Conservation (phyloP, 768 basidiomycete genomes). For the Fomitopsis pulvina region DNA sequence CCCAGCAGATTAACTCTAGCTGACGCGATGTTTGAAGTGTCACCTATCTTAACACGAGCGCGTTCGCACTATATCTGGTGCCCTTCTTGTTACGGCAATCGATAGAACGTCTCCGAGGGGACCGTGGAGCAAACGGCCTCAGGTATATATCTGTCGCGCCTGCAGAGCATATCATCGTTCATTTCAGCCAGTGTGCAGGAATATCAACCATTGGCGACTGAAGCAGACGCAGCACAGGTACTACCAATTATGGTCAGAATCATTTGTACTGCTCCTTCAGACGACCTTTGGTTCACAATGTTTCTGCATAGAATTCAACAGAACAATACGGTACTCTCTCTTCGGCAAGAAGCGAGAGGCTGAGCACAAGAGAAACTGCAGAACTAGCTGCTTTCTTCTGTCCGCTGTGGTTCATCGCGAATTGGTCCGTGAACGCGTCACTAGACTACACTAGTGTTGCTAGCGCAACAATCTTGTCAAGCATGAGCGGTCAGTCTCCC, state of each 20-base stretch:
- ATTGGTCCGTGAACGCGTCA: constrained; percentile 84
- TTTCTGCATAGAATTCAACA: no score
- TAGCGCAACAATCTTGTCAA: constrained; percentile 83
- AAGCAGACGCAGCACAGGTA: constrained; percentile 13
- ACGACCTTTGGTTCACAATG: no score
- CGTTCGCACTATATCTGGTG: constrained; percentile 80
- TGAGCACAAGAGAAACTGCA: constrained; percentile 68
- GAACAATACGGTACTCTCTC: no score
- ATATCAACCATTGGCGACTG: constrained; percentile 24
- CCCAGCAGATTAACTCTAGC: neutral
- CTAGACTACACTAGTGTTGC: constrained; percentile 90
- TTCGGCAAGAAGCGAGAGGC: constrained; percentile 23
- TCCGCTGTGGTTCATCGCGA: constrained; percentile 90
- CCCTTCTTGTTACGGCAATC: constrained; percentile 42
- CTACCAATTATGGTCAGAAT: constrained; percentile 12
- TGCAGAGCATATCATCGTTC: neutral
- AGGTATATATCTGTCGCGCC: constrained; percentile 10
- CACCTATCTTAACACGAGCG: constrained; percentile 87
- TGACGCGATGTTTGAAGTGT: constrained; percentile 37
- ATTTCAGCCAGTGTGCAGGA: constrained; percentile 11
- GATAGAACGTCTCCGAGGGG: constrained; percentile 11
- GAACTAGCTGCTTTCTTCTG: constrained; percentile 76
- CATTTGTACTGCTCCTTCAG: neutral
- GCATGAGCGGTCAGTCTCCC: constrained; percentile 71
- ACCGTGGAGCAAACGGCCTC: constrained; percentile 3